Base-by-base conservation (phyloP, 2,329 filamentous ascomycete genomes). In the Botrytis fabae region DNA sequence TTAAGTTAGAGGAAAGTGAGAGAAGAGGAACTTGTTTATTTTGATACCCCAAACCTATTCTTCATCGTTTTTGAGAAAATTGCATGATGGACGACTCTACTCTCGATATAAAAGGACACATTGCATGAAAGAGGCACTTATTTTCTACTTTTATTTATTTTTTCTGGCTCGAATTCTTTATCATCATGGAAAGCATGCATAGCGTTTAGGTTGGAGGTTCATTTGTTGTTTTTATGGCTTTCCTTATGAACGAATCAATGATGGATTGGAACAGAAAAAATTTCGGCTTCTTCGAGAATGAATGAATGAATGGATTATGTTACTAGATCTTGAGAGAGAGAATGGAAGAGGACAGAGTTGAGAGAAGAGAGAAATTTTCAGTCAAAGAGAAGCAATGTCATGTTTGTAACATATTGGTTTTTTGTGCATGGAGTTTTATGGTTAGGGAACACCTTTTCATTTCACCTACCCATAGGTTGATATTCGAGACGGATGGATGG, bases 11-110 rank as follows among this genome's bases (percentile, higher is more conserved):
- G 32, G 54, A 40, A 59, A 38, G 59, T 59, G 32, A 66, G 28
- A 61, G 54, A 68, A 60, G 59, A 70, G 42, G 69, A 40, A 54
- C 57, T 44, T 72, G 70, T 72, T 73, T 69, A 69, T 73, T 73
- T 69, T 73, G 71, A 73, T 73, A 73, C 71, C 71, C 71, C 70
- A 22, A 46, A 8, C 42, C 28, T 42, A 57, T 51, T 65, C 59
- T 71, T 65, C 60, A 28, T 70, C 38, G 38, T 71, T 69, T 68
- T 57, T 72, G 42, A 63, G 70, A 60, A 69, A 68, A 42, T 59
- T 68, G 68, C 54, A 63, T 70, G 54, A 68, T 25, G 40, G 38
- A 68, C 51, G 28, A 72, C 70, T 72, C 70, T 69, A 48, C 69
- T 70, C 59, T 64, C 32, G 32, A 63, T 48, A 57, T 57, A 35